Conservation (phyloP, 2,329 filamentous ascomycete species). For the Ophiostoma novo-ulmi region DNA sequence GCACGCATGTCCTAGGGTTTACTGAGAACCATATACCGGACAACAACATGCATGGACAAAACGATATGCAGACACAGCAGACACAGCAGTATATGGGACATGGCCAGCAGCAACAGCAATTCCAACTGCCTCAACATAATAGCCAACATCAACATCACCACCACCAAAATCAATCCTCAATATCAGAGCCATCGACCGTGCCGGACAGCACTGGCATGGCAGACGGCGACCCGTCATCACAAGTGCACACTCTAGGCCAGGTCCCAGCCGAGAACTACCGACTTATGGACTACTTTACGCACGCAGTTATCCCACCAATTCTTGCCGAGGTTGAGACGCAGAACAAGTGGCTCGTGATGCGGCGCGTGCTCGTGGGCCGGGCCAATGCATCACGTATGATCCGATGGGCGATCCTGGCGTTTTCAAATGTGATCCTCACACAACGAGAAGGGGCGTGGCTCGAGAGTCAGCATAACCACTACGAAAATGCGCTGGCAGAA, state of each 20-base stretch:
- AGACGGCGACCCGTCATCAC: neutral
- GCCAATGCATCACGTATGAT: slow-evolving; percentile 45
- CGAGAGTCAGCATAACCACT: slow-evolving; percentile 37
- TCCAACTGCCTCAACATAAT: neutral
- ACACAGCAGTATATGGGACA: neutral
- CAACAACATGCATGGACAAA: neutral
- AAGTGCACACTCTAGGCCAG: slow-evolving; percentile 14
- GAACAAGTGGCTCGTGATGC: slow-evolving; percentile 47
- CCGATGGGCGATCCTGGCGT: slow-evolving; percentile 46
- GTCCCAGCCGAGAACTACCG: slow-evolving; percentile 34
- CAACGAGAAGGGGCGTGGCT: slow-evolving; percentile 34
- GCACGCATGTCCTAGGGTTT: neutral
- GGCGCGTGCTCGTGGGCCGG: slow-evolving; percentile 46
- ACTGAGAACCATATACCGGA: neutral
- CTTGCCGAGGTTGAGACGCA: slow-evolving; percentile 50
- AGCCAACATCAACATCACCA: neutral
- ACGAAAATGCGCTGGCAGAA: slow-evolving; percentile 37
- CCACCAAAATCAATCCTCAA: neutral
- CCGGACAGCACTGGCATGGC: slow-evolving; percentile 27
- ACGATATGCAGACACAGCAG: neutral
- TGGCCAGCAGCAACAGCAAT: neutral
- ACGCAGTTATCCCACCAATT: slow-evolving; percentile 48
- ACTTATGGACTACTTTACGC: slow-evolving; percentile 46
- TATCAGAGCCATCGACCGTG: slow-evolving; percentile 25
- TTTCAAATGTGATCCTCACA: slow-evolving; percentile 44